These are phyloP conservation scores for Wickerhamiella spandovensis DNA, from an alignment of 805 yeast species.

Conservation along the genomic window DNA sequence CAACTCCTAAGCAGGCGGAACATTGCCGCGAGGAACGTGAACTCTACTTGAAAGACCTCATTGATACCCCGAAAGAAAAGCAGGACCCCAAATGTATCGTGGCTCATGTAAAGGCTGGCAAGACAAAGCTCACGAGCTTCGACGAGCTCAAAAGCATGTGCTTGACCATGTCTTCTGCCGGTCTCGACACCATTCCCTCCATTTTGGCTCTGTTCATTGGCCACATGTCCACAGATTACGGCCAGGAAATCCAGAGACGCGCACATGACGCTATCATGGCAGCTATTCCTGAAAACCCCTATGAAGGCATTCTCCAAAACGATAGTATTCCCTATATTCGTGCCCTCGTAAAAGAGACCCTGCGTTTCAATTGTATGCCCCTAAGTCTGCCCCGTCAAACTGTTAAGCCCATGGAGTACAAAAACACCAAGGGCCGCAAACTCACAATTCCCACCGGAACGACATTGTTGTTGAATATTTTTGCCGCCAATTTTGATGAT, in stretches of 20 bases:
- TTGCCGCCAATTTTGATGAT: slow-evolving; percentile 54
- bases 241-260: slow-evolving; percentile 27
- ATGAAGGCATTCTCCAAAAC: slow-evolving; percentile 5
- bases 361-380: slow-evolving; percentile 47
- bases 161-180: slow-evolving; percentile 61
- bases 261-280: slow-evolving; percentile 31
- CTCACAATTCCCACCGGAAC: slow-evolving; percentile 27
- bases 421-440: slow-evolving; percentile 13
- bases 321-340: slow-evolving; percentile 33
- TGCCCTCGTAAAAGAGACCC: slow-evolving; percentile 46
- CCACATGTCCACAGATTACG: slow-evolving; percentile 32
- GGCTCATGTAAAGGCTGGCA: slow-evolving; percentile 18
- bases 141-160: slow-evolving; percentile 42
- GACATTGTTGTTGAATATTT: slow-evolving; percentile 50
- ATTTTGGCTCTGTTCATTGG: slow-evolving; percentile 45
- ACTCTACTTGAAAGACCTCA: slow-evolving; percentile 16
- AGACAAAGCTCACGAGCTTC: slow-evolving; percentile 4
- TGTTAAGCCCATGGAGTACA: slow-evolving; percentile 33
- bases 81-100: slow-evolving; percentile 14
- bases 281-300: slow-evolving; percentile 14
- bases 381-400: slow-evolving; percentile 48
- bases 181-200: slow-evolving; percentile 53
- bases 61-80: slow-evolving; percentile 16
- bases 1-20: slow-evolving; percentile 14
- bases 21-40: slow-evolving; percentile 18